phyloP scores from a whole-genome alignment of 129 eudicot genomes.

The Erigeron canadensis region DNA sequence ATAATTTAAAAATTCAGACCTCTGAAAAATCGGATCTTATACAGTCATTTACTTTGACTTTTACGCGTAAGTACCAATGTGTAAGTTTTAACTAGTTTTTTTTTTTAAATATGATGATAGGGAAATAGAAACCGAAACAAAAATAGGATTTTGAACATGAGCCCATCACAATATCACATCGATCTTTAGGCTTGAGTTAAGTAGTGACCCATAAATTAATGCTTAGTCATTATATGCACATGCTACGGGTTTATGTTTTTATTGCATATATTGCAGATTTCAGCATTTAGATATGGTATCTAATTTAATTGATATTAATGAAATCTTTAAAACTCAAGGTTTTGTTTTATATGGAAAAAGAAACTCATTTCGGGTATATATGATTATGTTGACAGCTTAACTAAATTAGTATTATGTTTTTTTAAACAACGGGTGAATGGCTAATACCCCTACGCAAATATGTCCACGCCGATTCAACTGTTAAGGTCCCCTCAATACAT shows the following conservation, averaged over 20 bases:
- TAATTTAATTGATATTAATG: neutral
- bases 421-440: too few relatives aligned
- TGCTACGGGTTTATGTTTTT: conserved; percentile 13
- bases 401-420: too few relatives aligned
- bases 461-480: too few relatives aligned
- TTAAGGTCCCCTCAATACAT: too few relatives aligned
- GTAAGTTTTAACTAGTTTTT: too few relatives aligned
- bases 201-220: conserved; percentile 36
- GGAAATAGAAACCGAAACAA: neutral
- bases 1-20: too few relatives aligned
- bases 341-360: neutral
- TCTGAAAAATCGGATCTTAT: too few relatives aligned
- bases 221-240: conserved; percentile 24
- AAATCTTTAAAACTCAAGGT: neutral
- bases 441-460: too few relatives aligned
- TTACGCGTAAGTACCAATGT: too few relatives aligned
- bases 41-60: too few relatives aligned
- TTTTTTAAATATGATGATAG: neutral
- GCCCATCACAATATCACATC: neutral
- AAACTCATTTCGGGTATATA: conserved; percentile 18
- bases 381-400: too few relatives aligned
- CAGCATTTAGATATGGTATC: conserved; percentile 14
- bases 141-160: neutral
- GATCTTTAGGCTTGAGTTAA: conserved; percentile 12
- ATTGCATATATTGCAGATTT: conserved; percentile 13